These are phyloP conservation scores for Cladophialophora immunda DNA, from an alignment of 2,329 filamentous ascomycete genomes.

Conservation along the genomic window DNA sequence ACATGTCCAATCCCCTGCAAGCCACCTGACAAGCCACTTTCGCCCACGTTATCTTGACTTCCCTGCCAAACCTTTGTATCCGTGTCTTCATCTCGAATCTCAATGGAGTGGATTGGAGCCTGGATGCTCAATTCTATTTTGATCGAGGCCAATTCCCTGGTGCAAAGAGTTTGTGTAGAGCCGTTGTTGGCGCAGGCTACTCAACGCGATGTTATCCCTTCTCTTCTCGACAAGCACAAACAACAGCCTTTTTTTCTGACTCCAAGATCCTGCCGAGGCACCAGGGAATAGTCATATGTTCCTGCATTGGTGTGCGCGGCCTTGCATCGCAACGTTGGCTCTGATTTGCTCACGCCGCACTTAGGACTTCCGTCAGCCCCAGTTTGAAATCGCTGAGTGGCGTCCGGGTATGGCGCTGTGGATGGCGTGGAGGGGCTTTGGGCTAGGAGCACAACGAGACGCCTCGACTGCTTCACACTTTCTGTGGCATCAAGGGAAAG, in stretches of 20 bases:
- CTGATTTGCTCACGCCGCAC: slow-evolving; percentile 23
- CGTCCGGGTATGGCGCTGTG: slow-evolving; percentile 3
- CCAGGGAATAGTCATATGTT: slow-evolving; percentile 14
- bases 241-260: not conserved
- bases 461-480: slow-evolving; percentile 26
- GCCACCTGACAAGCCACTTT: not conserved
- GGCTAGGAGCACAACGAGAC: slow-evolving; percentile 22
- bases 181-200: not conserved
- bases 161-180: not conserved
- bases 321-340: slow-evolving; percentile 8
- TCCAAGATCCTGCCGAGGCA: slow-evolving; percentile 25
- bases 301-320: slow-evolving; percentile 28
- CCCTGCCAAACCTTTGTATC: slow-evolving; percentile 4
- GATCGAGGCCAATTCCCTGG: slow-evolving; percentile 7
- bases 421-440: slow-evolving; percentile 10
- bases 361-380: not conserved
- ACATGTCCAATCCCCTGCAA: slow-evolving; percentile 1
- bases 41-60: slow-evolving; percentile 14
- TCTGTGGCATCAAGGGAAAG: slow-evolving; percentile 2
- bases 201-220: not conserved
- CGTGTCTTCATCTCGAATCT: slow-evolving; percentile 10
- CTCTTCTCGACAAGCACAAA: not conserved
- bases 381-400: slow-evolving; percentile 14
- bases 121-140: slow-evolving; percentile 23
- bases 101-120: slow-evolving; percentile 12